phyloP scores from a whole-genome alignment of 805 yeast species.

The Wickerhamiella nectarea region DNA sequence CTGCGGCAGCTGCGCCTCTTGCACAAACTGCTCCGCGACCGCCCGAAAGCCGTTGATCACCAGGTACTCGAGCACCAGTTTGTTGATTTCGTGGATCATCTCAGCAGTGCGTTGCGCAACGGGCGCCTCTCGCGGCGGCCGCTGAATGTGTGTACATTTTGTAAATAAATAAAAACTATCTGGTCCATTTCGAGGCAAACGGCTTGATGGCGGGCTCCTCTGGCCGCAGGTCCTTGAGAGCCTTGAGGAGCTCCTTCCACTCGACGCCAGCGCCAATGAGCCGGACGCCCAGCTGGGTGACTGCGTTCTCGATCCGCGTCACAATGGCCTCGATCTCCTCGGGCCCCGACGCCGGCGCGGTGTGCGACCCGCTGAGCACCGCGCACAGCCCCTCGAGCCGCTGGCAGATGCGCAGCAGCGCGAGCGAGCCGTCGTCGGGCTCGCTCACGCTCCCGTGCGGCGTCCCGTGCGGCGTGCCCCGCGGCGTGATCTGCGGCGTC shows the following conservation, averaged over 20 bases:
- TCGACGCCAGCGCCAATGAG: constrained; percentile 19
- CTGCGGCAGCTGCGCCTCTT: constrained; percentile 9
- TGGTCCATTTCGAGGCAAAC: background rate
- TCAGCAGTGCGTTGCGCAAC: no score
- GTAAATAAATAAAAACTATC: background rate
- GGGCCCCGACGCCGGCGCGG: constrained; percentile 10
- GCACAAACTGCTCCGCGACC: constrained; percentile 10
- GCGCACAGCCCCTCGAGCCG: constrained; percentile 7
- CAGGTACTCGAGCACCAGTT: constrained; percentile 10
- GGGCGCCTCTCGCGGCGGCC: no score
- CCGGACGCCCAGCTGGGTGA: constrained; percentile 33
- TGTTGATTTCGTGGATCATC: constrained; percentile 4
- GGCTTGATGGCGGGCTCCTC: no score
- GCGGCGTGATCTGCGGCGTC: background rate
- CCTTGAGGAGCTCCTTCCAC: background rate
- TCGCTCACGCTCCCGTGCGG: constrained; percentile 22
- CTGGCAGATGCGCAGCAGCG: background rate
- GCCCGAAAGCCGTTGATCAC: constrained; percentile 11
- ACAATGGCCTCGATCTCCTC: constrained; percentile 41
- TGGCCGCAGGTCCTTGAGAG: background rate
- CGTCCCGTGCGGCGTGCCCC: constrained; percentile 36
- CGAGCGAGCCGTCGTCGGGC: constrained; percentile 9
- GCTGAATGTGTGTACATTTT: no score
- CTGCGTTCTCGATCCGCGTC: constrained; percentile 53
- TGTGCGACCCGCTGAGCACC: background rate